Percentiles rank a stretch among this genome's conserved stretches.
Evolutionary conservation across 495 filamentous ascomycete species (phyloP).

Genomic region (Margaritispora aquatica): DNA sequence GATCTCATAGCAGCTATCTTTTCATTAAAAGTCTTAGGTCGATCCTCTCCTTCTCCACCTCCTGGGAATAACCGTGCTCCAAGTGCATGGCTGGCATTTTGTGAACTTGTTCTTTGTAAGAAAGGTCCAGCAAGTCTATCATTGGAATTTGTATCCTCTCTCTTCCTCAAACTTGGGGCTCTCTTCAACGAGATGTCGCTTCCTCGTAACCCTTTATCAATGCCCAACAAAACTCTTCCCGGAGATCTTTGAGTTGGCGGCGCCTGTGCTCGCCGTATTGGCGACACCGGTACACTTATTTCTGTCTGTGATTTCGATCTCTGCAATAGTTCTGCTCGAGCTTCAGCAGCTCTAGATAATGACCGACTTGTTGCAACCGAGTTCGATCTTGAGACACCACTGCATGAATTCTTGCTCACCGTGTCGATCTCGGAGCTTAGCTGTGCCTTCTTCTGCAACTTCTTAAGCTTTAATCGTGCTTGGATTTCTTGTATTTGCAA

Average conservation of each 20-base stretch:
- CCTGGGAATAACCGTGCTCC: conserved; percentile 16
- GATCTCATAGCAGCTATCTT: conserved; percentile 63
- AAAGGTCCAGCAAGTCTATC: conserved; percentile 29
- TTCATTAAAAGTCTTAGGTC: conserved; percentile 77
- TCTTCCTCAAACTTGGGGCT: conserved; percentile 45
- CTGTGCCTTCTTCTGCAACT: conserved; percentile 57
- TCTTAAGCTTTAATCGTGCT: conserved; percentile 82
- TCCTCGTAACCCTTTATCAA: conserved; percentile 81
- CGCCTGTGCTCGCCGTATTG: conserved; percentile 47
- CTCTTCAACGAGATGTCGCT: conserved; percentile 80
- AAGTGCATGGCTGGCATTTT: conserved; percentile 18
- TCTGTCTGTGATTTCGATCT: conserved; percentile 35
- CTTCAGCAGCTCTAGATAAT: conserved; percentile 20
- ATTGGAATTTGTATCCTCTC: conserved; percentile 23
- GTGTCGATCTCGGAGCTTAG: conserved; percentile 24
- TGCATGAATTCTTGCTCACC: conserved; percentile 1
- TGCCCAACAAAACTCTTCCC: conserved; percentile 72
- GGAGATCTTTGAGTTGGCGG: conserved; percentile 62
- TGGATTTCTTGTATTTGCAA: conserved; percentile 81
- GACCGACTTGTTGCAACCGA: conserved; percentile 21
- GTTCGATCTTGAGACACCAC: conserved; percentile 12
- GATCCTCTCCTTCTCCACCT: conserved; percentile 27
- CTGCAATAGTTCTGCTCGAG: conserved; percentile 22
- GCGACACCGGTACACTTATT: conserved; percentile 79
- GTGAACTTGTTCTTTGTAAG: conserved; percentile 36